Conservation (phyloP, 306 rosid species). For the Erythrophleum fordii region DNA sequence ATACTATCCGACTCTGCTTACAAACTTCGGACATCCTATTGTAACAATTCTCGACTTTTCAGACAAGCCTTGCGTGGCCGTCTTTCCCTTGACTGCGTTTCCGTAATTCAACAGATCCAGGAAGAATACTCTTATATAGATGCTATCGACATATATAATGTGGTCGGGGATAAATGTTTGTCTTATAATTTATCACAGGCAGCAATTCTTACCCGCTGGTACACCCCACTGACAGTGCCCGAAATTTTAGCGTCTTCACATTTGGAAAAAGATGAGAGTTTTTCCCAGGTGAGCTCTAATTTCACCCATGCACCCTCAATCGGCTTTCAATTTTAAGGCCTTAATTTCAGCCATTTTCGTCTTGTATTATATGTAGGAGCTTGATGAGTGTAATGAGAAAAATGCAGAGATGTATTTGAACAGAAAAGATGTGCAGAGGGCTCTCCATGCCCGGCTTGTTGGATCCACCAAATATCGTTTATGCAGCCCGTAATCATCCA, state of each 20-base stretch:
- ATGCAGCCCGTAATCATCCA: slow-evolving; percentile 54
- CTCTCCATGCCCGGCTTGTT: slow-evolving; percentile 60
- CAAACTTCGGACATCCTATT: slow-evolving; percentile 16
- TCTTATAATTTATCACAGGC: slow-evolving; percentile 33
- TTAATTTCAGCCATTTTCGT: too few relatives aligned
- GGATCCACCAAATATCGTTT: slow-evolving; percentile 45
- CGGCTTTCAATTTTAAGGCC: too few relatives aligned
- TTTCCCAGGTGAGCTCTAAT: neutral
- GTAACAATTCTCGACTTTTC: slow-evolving; percentile 28
- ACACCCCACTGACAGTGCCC: neutral
- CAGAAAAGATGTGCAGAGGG: slow-evolving; percentile 58
- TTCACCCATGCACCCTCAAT: too few relatives aligned
- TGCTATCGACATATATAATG: slow-evolving; percentile 11
- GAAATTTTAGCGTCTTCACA: neutral
- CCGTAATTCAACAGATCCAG: neutral
- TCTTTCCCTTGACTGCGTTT: neutral
- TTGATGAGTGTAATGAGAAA: slow-evolving; percentile 55
- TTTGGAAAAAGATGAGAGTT: neutral
- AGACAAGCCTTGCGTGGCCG: neutral
- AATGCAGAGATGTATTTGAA: slow-evolving; percentile 52
- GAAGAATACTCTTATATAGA: slow-evolving; percentile 1
- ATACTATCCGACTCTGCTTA: slow-evolving; percentile 42
- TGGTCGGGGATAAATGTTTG: slow-evolving; percentile 33
- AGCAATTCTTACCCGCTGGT: neutral
- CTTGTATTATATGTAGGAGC: slow-evolving; percentile 28